Percentiles rank a stretch among this genome's conserved stretches.
These are phyloP conservation scores for Gaertneriomyces semiglobifer DNA, from an alignment of 192 early-diverging fungal genomes.

Conservation along the genomic window DNA sequence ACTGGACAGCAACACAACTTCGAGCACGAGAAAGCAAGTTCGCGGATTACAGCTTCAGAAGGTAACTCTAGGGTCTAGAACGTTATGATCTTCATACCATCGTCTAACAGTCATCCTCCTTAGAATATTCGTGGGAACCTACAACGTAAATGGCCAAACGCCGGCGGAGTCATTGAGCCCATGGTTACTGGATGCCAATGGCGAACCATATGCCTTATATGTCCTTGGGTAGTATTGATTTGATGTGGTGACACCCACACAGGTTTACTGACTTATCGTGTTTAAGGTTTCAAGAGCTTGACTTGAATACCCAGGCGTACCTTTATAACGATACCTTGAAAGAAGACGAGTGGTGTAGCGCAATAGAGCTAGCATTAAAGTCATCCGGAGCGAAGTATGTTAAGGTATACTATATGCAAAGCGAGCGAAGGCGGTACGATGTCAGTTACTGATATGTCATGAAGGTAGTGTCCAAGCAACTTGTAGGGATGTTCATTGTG, in stretches of 20 bases:
- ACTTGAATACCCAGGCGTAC: slow-evolving; percentile 81
- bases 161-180: slow-evolving; percentile 55
- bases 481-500: slow-evolving; percentile 85
- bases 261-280: slow-evolving; percentile 1
- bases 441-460: neutral
- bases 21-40: slow-evolving; percentile 25
- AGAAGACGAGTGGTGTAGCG: slow-evolving; percentile 76
- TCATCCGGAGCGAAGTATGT: slow-evolving; percentile 47
- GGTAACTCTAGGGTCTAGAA: slow-evolving; percentile 3
- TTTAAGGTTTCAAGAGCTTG: slow-evolving; percentile 86
- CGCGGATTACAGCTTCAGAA: slow-evolving; percentile 12
- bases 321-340: slow-evolving; percentile 73
- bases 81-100: neutral
- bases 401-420: slow-evolving; percentile 44
- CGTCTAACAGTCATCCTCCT: neutral
- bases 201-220: slow-evolving; percentile 58
- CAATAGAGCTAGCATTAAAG: slow-evolving; percentile 66
- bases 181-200: slow-evolving; percentile 58
- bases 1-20: slow-evolving; percentile 29
- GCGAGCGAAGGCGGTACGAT: neutral
- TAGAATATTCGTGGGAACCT: slow-evolving; percentile 77
- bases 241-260: neutral
- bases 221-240: slow-evolving; percentile 60
- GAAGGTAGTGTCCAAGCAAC: slow-evolving; percentile 71
- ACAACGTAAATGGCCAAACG: slow-evolving; percentile 82